Evolutionary conservation across 805 yeast species (phyloP).

Genomic region (Metschnikowia noctiluminum): DNA sequence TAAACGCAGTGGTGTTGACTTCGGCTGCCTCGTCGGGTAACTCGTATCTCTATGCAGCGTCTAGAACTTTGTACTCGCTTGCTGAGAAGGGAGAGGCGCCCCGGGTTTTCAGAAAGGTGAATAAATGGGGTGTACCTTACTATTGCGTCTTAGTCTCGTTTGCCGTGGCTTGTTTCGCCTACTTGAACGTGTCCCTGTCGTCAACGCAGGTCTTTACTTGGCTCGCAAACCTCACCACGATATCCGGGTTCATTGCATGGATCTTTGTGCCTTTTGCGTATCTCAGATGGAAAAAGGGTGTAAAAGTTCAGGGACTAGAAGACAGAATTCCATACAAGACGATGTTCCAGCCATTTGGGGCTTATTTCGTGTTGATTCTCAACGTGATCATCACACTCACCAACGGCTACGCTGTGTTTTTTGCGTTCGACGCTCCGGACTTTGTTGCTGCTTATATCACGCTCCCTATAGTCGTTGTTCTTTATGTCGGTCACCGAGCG

Average conservation of each 20-base stretch:
- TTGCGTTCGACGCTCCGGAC: constrained; percentile 52
- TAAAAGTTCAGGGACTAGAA: constrained; percentile 46
- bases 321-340: constrained; percentile 60
- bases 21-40: constrained; percentile 46
- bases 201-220: constrained; percentile 57
- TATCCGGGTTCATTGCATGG: constrained; percentile 69
- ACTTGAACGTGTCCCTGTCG: constrained; percentile 51
- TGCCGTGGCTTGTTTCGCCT: constrained; percentile 46
- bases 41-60: constrained; percentile 19
- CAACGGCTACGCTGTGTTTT: constrained; percentile 71
- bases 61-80: constrained; percentile 19
- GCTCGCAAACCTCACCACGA: constrained; percentile 65
- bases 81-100: constrained; percentile 19
- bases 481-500: constrained; percentile 58
- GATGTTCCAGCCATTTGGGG: constrained; percentile 53
- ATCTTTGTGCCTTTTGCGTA: constrained; percentile 50
- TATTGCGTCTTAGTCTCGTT: constrained; percentile 31
- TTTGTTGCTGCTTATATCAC: constrained; percentile 74
- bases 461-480: constrained; percentile 49
- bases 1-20: constrained; percentile 71
- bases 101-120: constrained; percentile 20
- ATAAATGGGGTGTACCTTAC: constrained; percentile 44
- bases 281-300: constrained; percentile 63
- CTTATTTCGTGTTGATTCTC: constrained; percentile 51
- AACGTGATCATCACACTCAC: constrained; percentile 56